Evolutionary conservation across 257 asterid genomes (phyloP).

Genomic region (Fraxinus cuspidata): DNA sequence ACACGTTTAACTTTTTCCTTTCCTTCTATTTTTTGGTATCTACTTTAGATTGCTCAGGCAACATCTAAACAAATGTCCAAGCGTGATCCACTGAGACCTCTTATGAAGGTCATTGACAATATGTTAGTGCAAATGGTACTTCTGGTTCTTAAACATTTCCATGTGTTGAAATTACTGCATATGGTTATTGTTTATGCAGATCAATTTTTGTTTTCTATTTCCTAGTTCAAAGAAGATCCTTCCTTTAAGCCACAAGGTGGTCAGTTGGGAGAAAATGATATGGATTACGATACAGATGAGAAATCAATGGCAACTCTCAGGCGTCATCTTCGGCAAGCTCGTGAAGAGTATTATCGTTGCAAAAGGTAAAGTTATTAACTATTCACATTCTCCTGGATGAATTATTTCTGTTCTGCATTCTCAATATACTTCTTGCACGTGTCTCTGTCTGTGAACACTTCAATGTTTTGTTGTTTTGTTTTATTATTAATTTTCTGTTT

Average conservation of each 20-base stretch:
- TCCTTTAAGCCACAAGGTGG: constrained; percentile 99
- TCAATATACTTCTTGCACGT: constrained; percentile 16
- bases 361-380: constrained; percentile 59
- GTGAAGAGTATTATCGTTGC: constrained; percentile 93
- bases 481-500: background rate
- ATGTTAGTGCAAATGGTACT: constrained; percentile 92
- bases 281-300: constrained; percentile 98
- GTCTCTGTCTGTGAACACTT: constrained; percentile 20
- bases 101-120: constrained; percentile 87
- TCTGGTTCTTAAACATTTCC: constrained; percentile 28
- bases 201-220: constrained; percentile 28
- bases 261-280: constrained; percentile 90
- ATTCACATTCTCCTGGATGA: constrained; percentile 22
- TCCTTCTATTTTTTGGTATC: constrained; percentile 3
- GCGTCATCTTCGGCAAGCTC: constrained; percentile 90
- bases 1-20: constrained; percentile 12
- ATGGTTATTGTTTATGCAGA: constrained; percentile 15
- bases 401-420: constrained; percentile 13
- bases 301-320: constrained; percentile 98
- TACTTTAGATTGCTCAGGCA: constrained; percentile 91
- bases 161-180: constrained; percentile 22
- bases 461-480: background rate
- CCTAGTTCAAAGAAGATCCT: constrained; percentile 87
- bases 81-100: constrained; percentile 92
- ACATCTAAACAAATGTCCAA: constrained; percentile 98